phyloP scores from a whole-genome alignment of 2,329 filamentous ascomycete species.

The Podosphaera xanthii region DNA sequence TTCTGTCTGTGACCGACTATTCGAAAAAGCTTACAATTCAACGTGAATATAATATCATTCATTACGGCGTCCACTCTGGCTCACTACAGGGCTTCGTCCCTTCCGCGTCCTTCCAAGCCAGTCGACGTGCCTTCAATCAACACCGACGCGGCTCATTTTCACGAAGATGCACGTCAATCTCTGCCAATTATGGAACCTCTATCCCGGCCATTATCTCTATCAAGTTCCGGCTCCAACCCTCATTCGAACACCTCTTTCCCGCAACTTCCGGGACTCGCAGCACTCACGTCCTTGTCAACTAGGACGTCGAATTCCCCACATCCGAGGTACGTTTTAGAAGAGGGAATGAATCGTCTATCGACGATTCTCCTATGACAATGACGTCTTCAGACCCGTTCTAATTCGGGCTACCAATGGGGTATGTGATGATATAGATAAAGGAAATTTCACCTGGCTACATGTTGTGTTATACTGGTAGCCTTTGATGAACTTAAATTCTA shows the following conservation, averaged over 20 bases:
- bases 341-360: too few species aligned
- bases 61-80: too few species aligned
- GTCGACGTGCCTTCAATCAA: conserved; percentile 22
- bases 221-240: conserved; percentile 22
- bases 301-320: conserved; percentile 24
- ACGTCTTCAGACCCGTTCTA: too few species aligned
- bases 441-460: too few species aligned
- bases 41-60: too few species aligned
- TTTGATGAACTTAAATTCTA: too few species aligned
- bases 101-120: conserved; percentile 8
- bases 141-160: conserved; percentile 18
- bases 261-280: conserved; percentile 31
- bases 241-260: conserved; percentile 20
- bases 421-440: too few species aligned
- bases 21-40: too few species aligned
- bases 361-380: too few species aligned
- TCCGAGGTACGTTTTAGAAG: conserved; percentile 22
- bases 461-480: too few species aligned
- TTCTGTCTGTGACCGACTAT: too few species aligned
- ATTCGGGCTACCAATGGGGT: too few species aligned
- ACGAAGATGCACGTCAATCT: conserved; percentile 23
- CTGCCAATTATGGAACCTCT: conserved; percentile 26
- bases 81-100: conserved; percentile 29
- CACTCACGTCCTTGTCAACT: conserved; percentile 30
- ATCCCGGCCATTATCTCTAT: conserved; percentile 29